These are phyloP conservation scores for Vinca major DNA, from an alignment of 305 asterid species.

Conservation along the genomic window DNA sequence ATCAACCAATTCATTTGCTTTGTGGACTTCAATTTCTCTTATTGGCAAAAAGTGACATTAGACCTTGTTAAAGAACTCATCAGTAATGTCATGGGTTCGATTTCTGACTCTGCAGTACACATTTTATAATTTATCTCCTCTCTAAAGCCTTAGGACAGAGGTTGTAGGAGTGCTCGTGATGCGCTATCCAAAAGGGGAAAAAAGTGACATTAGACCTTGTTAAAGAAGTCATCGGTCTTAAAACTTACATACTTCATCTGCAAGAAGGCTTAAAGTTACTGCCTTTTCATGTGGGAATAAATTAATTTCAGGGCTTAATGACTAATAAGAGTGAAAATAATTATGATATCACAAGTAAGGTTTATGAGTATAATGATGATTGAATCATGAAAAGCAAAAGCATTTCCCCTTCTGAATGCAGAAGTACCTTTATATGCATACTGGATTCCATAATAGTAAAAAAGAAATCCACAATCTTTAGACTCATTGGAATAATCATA, in stretches of 20 bases:
- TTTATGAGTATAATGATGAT: constrained; percentile 2
- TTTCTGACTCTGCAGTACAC: too few relatives aligned
- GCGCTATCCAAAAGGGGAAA: too few relatives aligned
- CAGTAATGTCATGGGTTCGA: too few relatives aligned
- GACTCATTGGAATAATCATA: constrained; percentile 10
- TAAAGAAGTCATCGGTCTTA: too few relatives aligned
- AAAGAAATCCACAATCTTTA: not conserved
- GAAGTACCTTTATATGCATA: not conserved
- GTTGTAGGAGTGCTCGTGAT: too few relatives aligned
- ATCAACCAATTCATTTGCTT: not conserved
- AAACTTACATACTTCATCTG: not conserved
- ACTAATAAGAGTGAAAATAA: not conserved
- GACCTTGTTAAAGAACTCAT: too few relatives aligned
- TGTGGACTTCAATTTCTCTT: not conserved
- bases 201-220: too few relatives aligned
- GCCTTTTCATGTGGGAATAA: not conserved
- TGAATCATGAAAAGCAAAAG: constrained; percentile 13
- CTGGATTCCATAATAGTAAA: not conserved
- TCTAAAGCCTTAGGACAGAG: too few relatives aligned
- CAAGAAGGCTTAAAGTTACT: not conserved
- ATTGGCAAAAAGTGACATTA: not conserved
- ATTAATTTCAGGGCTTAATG: not conserved
- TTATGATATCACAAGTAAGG: constrained; percentile 1
- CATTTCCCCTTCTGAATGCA: constrained; percentile 3
- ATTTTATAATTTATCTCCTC: too few relatives aligned